Percentiles rank a stretch among this genome's conserved stretches.
phyloP scores from a whole-genome alignment of 495 filamentous ascomycete genomes.

The Glarea lozoyensis region DNA sequence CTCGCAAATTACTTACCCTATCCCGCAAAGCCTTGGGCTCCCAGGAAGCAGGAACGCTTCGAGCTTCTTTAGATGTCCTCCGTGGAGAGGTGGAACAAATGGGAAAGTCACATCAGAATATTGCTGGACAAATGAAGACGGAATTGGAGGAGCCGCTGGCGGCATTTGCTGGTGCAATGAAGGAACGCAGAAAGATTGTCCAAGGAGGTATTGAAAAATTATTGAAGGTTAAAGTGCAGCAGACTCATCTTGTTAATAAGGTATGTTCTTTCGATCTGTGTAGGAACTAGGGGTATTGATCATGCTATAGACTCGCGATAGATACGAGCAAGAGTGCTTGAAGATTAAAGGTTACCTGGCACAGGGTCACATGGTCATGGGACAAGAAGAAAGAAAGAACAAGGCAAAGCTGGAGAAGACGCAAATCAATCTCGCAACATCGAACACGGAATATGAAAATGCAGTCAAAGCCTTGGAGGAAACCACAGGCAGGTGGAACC shows the following conservation, averaged over 20 bases:
- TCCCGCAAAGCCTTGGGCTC: slow-evolving; percentile 86
- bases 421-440: slow-evolving; percentile 82
- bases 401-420: slow-evolving; percentile 99
- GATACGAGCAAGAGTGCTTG: slow-evolving; percentile 93
- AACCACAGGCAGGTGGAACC: slow-evolving; percentile 92
- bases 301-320: slow-evolving; percentile 65
- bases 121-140: slow-evolving; percentile 88
- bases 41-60: slow-evolving; percentile 77
- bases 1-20: slow-evolving; percentile 80
- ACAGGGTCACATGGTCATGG: slow-evolving; percentile 99
- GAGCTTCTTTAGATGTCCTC: slow-evolving; percentile 73
- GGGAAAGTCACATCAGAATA: slow-evolving; percentile 83
- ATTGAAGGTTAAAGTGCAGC: slow-evolving; percentile 84
- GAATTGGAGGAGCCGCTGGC: slow-evolving; percentile 93
- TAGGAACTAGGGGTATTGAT: slow-evolving; percentile 15
- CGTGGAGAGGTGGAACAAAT: slow-evolving; percentile 90
- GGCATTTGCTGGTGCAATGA: slow-evolving; percentile 87
- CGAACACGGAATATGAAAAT: slow-evolving; percentile 87
- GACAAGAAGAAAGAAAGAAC: slow-evolving; percentile 97
- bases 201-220: slow-evolving; percentile 88
- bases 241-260: slow-evolving; percentile 88
- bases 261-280: slow-evolving; percentile 28
- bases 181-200: slow-evolving; percentile 92
- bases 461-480: slow-evolving; percentile 92
- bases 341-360: slow-evolving; percentile 98